Conservation (phyloP, 352 stramenopile genomes). For the Aphanomyces astaci region DNA sequence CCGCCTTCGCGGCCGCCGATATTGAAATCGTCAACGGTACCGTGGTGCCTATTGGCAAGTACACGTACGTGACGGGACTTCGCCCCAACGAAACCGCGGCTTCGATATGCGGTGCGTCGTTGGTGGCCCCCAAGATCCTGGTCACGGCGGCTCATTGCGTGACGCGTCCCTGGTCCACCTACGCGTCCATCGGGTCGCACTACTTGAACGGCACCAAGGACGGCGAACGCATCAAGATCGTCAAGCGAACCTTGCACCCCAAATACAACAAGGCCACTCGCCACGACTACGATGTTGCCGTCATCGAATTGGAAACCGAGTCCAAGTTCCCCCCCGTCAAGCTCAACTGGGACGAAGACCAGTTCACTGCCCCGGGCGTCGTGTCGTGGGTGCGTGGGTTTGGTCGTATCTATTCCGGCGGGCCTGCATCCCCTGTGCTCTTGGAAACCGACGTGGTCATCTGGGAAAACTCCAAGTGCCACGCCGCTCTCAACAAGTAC, state of each 20-base stretch:
- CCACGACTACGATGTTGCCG: background rate
- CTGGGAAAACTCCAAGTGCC: background rate
- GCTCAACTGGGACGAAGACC: background rate
- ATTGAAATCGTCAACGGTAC: constrained; percentile 32
- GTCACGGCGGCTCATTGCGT: background rate
- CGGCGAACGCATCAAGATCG: background rate
- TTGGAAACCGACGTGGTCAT: background rate
- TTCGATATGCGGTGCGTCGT: background rate
- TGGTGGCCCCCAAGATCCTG: background rate
- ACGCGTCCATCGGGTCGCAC: constrained; percentile 29
- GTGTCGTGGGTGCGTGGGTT: background rate
- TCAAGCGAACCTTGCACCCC: background rate
- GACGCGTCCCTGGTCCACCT: background rate
- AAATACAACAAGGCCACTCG: background rate
- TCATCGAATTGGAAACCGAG: background rate
- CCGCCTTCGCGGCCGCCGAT: background rate
- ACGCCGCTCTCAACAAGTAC: constrained; percentile 33
- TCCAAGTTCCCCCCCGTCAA: background rate
- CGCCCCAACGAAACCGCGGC: background rate
- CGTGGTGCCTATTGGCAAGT: constrained; percentile 32
- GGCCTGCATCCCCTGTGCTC: background rate
- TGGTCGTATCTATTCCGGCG: background rate
- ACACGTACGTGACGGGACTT: constrained; percentile 26
- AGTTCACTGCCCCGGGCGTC: background rate
- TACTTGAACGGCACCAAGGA: background rate